phyloP scores from a whole-genome alignment of 225 moss, liverwort and hornwort species.

The Thuidium tamariscinum region DNA sequence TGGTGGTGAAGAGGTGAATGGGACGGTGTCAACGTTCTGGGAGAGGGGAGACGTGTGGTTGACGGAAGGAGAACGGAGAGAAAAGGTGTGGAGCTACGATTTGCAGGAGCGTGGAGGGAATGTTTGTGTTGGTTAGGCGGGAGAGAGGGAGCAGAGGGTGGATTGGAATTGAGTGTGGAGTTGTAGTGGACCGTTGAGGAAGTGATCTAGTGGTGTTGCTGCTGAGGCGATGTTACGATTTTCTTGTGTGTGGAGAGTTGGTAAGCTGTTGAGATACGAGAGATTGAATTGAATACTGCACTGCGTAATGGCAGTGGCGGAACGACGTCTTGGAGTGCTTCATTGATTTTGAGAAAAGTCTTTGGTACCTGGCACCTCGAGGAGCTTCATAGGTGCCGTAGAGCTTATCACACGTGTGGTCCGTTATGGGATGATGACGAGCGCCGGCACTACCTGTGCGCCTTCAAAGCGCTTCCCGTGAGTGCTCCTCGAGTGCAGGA shows the following conservation, averaged over 20 bases:
- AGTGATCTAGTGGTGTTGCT: background rate
- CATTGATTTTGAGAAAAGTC: conserved; percentile 6
- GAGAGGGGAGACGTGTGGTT: background rate
- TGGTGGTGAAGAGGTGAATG: background rate
- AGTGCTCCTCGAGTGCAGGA: background rate
- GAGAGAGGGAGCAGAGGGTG: background rate
- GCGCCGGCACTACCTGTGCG: conserved; percentile 35
- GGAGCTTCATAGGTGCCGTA: conserved; percentile 14
- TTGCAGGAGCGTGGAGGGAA: background rate
- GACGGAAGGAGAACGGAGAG: background rate
- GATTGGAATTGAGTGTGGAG: background rate
- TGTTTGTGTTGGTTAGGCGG: background rate
- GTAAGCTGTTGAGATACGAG: conserved; percentile 9
- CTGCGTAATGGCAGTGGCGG: conserved; percentile 2
- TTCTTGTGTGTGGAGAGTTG: conserved; percentile 4
- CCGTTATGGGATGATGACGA: conserved; percentile 35
- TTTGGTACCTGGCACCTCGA: conserved; percentile 10
- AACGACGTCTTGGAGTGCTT: background rate
- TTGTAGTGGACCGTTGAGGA: background rate
- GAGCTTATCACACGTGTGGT: conserved; percentile 18
- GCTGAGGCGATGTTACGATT: background rate
- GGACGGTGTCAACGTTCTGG: background rate
- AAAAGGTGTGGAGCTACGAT: background rate
- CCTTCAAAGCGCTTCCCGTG: conserved; percentile 22
- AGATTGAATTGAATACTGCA: background rate